Evolutionary conservation across 345 rosid genomes (phyloP).

Genomic region (Rhodamnia rubescens): DNA sequence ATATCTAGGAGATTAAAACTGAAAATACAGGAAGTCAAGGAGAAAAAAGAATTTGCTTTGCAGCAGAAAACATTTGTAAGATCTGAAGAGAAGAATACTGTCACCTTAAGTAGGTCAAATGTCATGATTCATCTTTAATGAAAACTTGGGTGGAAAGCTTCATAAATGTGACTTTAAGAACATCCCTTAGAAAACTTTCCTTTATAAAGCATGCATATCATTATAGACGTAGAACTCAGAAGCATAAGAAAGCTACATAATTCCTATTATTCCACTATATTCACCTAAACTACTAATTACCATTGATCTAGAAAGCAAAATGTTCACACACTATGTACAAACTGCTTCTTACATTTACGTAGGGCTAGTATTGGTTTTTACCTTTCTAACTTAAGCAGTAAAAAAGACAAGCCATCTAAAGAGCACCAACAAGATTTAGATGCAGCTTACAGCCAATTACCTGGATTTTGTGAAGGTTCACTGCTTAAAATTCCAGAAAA

Average conservation of each 20-base stretch:
- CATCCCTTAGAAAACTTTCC: not conserved
- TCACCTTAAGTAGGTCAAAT: not conserved
- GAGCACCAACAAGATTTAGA: not conserved
- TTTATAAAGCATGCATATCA: not conserved
- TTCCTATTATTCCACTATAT: not conserved
- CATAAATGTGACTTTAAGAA: not conserved
- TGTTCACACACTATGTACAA: not conserved
- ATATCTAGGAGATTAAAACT: not conserved
- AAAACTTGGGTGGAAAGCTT: not conserved
- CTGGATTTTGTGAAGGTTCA: not conserved
- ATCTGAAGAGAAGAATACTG: not conserved
- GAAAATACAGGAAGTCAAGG: not conserved
- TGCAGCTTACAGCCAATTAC: not conserved
- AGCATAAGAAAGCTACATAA: not conserved
- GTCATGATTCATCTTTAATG: not conserved
- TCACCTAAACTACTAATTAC: not conserved
- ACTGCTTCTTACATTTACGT: not conserved
- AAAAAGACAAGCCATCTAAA: not conserved
- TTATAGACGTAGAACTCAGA: not conserved
- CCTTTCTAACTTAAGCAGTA: not conserved
- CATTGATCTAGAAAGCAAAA: not conserved
- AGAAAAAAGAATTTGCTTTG: not conserved
- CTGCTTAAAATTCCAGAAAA: conserved; percentile 6
- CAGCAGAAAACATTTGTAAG: not conserved
- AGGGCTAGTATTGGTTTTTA: not conserved